Conservation (phyloP, 106 monocot genomes). For the Dioscorea alata region DNA sequence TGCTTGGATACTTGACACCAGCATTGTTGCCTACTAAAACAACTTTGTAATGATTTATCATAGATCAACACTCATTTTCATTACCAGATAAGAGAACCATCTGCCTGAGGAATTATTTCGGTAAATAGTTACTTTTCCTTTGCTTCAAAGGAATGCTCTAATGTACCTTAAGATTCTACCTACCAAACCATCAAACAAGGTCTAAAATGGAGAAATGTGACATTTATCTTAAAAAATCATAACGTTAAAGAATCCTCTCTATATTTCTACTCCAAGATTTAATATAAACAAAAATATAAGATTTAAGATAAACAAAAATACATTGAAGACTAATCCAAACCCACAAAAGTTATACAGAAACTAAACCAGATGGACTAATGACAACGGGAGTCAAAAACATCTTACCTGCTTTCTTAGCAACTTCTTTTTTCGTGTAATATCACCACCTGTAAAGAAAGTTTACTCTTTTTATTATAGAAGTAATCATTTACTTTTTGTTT, state of each 20-base stretch:
- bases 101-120: no score
- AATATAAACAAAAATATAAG: neutral
- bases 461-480: neutral
- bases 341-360: neutral
- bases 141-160: no score
- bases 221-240: neutral
- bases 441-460: constrained; percentile 60
- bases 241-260: no score
- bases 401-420: constrained; percentile 86
- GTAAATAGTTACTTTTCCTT: no score
- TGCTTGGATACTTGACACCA: no score
- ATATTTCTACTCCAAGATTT: neutral
- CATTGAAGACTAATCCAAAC: neutral
- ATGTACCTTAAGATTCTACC: no score
- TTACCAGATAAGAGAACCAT: no score
- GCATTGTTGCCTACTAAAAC: no score
- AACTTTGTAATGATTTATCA: no score
- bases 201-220: no score
- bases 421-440: constrained; percentile 97
- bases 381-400: neutral
- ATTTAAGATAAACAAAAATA: neutral
- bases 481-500: neutral
- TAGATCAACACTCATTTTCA: no score
- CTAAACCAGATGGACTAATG: neutral
- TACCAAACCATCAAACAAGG: no score